These are phyloP conservation scores for Dysphania ambrosioides DNA, from an alignment of 148 eudicot genomes.

Conservation along the genomic window DNA sequence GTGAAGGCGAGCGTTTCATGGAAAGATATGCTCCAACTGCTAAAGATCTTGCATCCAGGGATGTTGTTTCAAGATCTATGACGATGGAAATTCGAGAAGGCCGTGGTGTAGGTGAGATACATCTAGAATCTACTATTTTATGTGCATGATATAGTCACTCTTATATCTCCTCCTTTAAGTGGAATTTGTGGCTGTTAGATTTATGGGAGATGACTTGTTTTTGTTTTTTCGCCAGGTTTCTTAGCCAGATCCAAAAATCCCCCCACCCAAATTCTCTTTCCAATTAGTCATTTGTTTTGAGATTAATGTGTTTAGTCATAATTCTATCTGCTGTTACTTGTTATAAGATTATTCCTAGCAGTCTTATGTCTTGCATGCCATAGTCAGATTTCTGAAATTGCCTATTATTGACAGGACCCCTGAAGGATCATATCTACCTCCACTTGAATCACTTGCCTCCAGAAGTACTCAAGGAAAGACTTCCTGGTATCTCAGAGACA, in stretches of 20 bases:
- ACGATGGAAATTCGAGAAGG: constrained; percentile 99
- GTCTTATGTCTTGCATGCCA: neutral
- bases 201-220: too few relatives aligned
- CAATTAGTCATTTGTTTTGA: too few relatives aligned
- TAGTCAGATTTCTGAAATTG: neutral
- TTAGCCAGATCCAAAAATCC: neutral
- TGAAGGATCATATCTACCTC: constrained; percentile 95
- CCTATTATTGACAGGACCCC: constrained; percentile 57
- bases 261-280: too few relatives aligned
- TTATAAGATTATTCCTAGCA: neutral
- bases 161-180: neutral
- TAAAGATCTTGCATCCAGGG: constrained; percentile 98
- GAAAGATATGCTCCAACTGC: constrained; percentile 99
- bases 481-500: constrained; percentile 99
- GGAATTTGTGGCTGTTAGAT: neutral
- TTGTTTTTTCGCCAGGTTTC: neutral
- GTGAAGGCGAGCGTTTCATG: constrained; percentile 98
- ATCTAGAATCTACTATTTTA: neutral
- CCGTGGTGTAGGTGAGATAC: constrained; percentile 90
- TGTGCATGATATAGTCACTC: neutral
- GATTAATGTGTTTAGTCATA: neutral
- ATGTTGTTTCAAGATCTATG: constrained; percentile 96
- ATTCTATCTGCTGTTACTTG: neutral
- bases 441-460: constrained; percentile 99
- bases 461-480: constrained; percentile 96